Conservation (phyloP, 257 asterid genomes). For the Oldenlandia corymbosa region DNA sequence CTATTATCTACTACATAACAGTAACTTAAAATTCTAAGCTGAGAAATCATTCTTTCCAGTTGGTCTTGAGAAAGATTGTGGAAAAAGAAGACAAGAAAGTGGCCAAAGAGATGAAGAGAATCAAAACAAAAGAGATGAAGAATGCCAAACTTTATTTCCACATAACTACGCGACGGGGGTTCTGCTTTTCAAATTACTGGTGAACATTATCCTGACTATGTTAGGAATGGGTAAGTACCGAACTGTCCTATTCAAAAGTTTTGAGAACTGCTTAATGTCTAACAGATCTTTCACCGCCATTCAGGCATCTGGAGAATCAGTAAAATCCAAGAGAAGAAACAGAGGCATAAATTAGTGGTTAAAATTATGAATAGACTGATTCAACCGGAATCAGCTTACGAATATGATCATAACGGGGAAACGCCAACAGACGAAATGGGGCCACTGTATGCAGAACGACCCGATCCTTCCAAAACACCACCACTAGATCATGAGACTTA, state of each 20-base stretch:
- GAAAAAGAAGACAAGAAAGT: not conserved
- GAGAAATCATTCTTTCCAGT: conserved; percentile 13
- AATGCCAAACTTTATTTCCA: conserved; percentile 15
- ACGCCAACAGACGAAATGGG: conserved; percentile 12
- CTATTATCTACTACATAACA: not conserved
- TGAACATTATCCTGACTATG: conserved; percentile 19
- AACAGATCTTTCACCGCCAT: not conserved
- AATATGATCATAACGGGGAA: conserved; percentile 27
- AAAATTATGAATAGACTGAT: conserved; percentile 29
- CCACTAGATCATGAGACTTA: not conserved
- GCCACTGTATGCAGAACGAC: not conserved
- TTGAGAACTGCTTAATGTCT: not conserved
- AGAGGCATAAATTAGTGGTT: conserved; percentile 18
- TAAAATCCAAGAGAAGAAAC: conserved; percentile 29
- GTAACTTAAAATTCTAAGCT: not conserved
- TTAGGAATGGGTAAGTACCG: conserved; percentile 26
- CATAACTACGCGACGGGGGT: conserved; percentile 16
- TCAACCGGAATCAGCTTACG: conserved; percentile 19
- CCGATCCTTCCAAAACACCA: conserved; percentile 7
- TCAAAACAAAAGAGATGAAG: conserved; percentile 1
- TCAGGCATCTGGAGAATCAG: conserved; percentile 32
- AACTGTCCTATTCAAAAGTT: no score
- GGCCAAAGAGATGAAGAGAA: conserved; percentile 8
- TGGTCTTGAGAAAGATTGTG: not conserved
- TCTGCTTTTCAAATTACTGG: conserved; percentile 5